Base-by-base conservation (phyloP, 495 filamentous ascomycete species). In the Penicillium subrubescens region DNA sequence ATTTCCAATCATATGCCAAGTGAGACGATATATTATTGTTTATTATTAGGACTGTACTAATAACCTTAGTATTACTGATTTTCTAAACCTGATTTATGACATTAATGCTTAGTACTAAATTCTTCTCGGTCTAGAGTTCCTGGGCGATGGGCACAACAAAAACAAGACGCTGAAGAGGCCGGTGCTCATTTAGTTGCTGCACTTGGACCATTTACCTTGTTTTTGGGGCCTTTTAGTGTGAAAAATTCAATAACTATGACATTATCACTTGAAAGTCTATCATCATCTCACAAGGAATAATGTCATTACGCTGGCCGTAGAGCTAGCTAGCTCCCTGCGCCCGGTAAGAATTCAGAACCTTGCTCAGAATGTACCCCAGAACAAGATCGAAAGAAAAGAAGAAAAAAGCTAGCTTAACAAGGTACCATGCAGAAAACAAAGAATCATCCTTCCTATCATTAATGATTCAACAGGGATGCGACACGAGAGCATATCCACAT, bases 401-500 rank as follows among this genome's bases (percentile, higher is more conserved):
- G 2, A 14, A 11, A 37, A 41, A 48, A 25, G 44, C 44, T 48
- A 3, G 44, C 25, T 25, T 48, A 19, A 48, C 44, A 48, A 48
- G 44, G 21, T 12, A 23, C 44, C 15, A 25, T 48, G 44, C 44
- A 48, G 44, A 17, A 48, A 12, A 4, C 25, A 27, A 27, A 27
- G 25, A 10, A 48, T 25, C 44, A 19, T 5, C 44, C 44, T 48
- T 48, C 2, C 44, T 48, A 48, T 48, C 17, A 60, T 41, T 3
- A 33, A 33, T 33, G 31, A 33, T 33, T 60, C 46, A 33, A 41
- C 46, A 37, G 43, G 57, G 29, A 59, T 59, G 57, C 53, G 43
- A 44, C 57, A 59, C 43, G 57, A 59, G 43, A 12, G 57, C n/a
- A 51, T 31, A 51, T 31, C 31, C 53, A 53, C 44, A 57, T 56